Conservation (phyloP, 306 rosid genomes). For the Boehmeria nivea region DNA sequence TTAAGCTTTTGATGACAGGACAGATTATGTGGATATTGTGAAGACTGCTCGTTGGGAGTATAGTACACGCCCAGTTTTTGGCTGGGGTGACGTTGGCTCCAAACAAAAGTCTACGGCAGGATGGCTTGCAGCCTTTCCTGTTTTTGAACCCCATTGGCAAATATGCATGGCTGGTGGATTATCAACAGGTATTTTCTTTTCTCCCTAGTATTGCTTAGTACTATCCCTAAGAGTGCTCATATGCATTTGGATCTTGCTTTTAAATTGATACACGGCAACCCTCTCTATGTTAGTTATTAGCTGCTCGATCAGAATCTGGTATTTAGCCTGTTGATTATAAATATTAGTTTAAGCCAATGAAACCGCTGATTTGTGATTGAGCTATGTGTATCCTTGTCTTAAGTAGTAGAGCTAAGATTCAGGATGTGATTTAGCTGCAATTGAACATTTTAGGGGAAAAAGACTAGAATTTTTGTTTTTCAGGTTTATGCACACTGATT, state of each 20-base stretch:
- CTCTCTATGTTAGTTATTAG: conserved; percentile 6
- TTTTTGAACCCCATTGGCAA: conserved; percentile 99
- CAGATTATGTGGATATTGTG: conserved; percentile 72
- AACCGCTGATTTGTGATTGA: too few relatives aligned
- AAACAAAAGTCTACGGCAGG: conserved; percentile 92
- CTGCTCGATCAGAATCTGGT: conserved; percentile 9
- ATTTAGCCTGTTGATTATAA: background rate
- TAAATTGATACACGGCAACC: background rate
- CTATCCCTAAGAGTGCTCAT: conserved; percentile 3
- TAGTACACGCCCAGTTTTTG: conserved; percentile 79
- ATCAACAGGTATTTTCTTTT: conserved; percentile 67
- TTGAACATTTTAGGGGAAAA: too few relatives aligned
- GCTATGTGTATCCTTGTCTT: too few relatives aligned
- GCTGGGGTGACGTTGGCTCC: conserved; percentile 92
- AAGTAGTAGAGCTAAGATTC: too few relatives aligned
- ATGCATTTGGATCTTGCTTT: conserved; percentile 1
- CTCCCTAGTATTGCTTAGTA: conserved; percentile 6
- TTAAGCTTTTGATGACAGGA: conserved; percentile 42
- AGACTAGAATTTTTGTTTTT: too few relatives aligned
- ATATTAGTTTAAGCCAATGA: too few relatives aligned
- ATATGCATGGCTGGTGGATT: conserved; percentile 89
- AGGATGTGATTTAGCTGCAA: too few relatives aligned
- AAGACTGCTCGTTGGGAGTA: conserved; percentile 88
- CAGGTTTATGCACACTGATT: too few relatives aligned
- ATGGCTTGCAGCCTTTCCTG: conserved; percentile 98